A percentile compares a stretch with the other conserved stretches of the same genome.
phyloP scores from a whole-genome alignment of 345 rosid species.

The Populus simonii region DNA sequence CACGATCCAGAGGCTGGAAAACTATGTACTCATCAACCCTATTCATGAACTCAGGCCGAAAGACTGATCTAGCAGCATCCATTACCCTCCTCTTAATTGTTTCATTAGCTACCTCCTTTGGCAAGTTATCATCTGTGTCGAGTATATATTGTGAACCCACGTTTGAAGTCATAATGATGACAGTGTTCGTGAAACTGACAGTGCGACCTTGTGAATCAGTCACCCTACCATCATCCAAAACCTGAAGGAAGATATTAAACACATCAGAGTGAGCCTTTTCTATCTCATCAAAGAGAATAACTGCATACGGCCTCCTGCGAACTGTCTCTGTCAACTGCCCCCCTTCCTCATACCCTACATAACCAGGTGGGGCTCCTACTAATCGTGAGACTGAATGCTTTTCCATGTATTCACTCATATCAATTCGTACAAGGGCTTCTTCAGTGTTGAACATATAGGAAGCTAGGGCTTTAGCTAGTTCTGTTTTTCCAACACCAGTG shows the following conservation, averaged over 20 bases:
- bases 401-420: slow-evolving; percentile 99
- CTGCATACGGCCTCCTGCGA: slow-evolving; percentile 91
- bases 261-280: slow-evolving; percentile 97
- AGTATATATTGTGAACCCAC: slow-evolving; percentile 91
- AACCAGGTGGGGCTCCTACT: slow-evolving; percentile 99
- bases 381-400: slow-evolving; percentile 96
- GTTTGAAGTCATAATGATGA: slow-evolving; percentile 90
- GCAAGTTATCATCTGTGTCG: slow-evolving; percentile 51
- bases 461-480: slow-evolving; percentile 90
- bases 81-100: slow-evolving; percentile 76
- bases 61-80: slow-evolving; percentile 96
- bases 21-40: slow-evolving; percentile 97
- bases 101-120: slow-evolving; percentile 66
- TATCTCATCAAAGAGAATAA: slow-evolving; percentile 94
- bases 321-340: slow-evolving; percentile 93
- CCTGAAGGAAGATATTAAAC: slow-evolving; percentile 94
- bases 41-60: slow-evolving; percentile 97
- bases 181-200: slow-evolving; percentile 88
- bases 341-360: slow-evolving; percentile 97
- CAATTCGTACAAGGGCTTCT: slow-evolving; percentile 90
- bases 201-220: slow-evolving; percentile 97
- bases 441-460: slow-evolving; percentile 92
- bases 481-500: slow-evolving; percentile 98
- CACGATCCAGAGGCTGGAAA: slow-evolving; percentile 89
- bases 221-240: slow-evolving; percentile 94